Evolutionary conservation across 108 stramenopile genomes (phyloP), one percentile per base, ranked within the genome.

Genomic region (Discostella stelligeroides): DNA sequence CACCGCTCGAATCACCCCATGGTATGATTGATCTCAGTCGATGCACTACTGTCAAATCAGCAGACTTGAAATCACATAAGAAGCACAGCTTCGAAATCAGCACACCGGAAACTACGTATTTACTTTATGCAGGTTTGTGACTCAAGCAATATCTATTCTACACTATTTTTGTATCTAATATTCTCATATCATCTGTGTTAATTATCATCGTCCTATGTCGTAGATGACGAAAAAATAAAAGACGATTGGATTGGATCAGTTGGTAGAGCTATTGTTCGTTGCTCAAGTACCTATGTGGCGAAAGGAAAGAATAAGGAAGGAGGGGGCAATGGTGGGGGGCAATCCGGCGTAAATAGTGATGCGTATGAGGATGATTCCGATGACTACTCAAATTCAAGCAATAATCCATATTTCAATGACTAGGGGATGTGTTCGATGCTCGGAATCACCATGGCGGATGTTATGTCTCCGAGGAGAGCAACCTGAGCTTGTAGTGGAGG

Each of bases 181-280:
- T 24, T 23, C 14, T 71, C n/a, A 40, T 42, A 24, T 13, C 41
- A 96, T 89, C n/a, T 98, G 82, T 82, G 69, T 96, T 47, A 77
- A 96, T 60, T 98, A 15, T 6, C 51, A 25, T 29, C 4, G 14
- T 54, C 13, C n/a, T n/a, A 38, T 37, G 53, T n/a, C 43, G 41
- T 38, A 76, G 98, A 98, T 73, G 97, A 96, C 15, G 98, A 99
- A 81, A 96, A 97, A 75, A 97, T 97, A 72, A 99, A 99, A 82
- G 99, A 99, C 68, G 98, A 98, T 70, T 99, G 99, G 99, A 99
- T 99, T 70, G 99, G 99, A 6, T 92, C 95, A 13, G 95, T 98
- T 11, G 99, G 98, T 28, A 91, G 95, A 53, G 92, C 98, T n/a
- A 99, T 99, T 72, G 98, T 99, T 9, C 94, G 97, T 28, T 96